Base-by-base conservation (phyloP, 2,329 filamentous ascomycete species). In the Epichloe gansuensis region DNA sequence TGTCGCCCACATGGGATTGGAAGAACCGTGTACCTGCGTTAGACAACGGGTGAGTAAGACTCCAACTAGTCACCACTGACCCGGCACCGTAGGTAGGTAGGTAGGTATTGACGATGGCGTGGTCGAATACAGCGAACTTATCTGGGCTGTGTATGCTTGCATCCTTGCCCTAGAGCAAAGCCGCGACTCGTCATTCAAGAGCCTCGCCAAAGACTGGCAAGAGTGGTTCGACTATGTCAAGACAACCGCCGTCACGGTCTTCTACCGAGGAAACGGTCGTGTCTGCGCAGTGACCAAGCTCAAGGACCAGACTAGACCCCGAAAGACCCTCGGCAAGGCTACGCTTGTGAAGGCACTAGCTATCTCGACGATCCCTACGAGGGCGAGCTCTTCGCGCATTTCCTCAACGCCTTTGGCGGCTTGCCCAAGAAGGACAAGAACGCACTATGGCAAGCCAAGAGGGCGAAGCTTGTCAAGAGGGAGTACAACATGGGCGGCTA, bases 321-420 rank as follows among this genome's bases (percentile, higher is more conserved):
- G 56, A 46, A 58, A 0, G 52, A 66, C 23, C 44, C 61, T 1
- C 50, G 59, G 17, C 64, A 66, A 50, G 55, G 57, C 1, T 72
- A 72, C 56, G 55, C 59, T 37, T 72, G 70, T 52, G 68, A 72
- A 54, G 62, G 60, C 37, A 57, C 53, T 5, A 58, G 57, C 0
- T 60, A 61, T 17, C 61, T 73, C 2, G 65, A 73, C 44, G 70
- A 72, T 49, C 70, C 70, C 1, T 72, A 70, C 45, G 70, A 73
- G 53, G 70, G 70, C 44, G 70, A 73, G 55, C 62, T 72, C 0
- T 65, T 73, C 38, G 67, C 68, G 0, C 71, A 66, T 43, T 72
- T 68, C 52, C 57, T 73, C 9, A 63, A 72, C 43, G 67, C 72
- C 53, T 72, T 71, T 38, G 62, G 62, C 3, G 57, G 58, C 5